Percentiles rank a stretch among this genome's conserved stretches.
These are phyloP conservation scores for Fusarium bactridioides DNA, from an alignment of 2,329 filamentous ascomycete genomes.

Conservation along the genomic window DNA sequence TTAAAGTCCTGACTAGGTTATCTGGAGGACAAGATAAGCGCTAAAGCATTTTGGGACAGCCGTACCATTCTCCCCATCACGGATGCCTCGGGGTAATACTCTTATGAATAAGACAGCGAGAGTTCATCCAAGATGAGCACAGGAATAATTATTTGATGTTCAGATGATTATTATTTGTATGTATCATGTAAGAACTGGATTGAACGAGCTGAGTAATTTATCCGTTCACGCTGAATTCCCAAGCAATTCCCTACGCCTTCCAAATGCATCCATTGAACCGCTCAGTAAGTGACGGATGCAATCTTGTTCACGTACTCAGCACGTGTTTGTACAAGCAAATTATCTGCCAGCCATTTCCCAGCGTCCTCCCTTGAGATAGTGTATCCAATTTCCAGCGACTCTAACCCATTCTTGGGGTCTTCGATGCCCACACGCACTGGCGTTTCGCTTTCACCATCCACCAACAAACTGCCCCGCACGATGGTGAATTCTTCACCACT, in stretches of 20 bases:
- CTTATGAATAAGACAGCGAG: too few species aligned
- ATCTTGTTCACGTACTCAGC: slow-evolving; percentile 47
- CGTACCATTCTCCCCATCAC: too few species aligned
- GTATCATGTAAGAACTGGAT: too few species aligned
- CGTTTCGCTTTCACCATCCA: slow-evolving; percentile 39
- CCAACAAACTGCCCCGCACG: slow-evolving; percentile 50
- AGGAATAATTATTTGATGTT: background rate
- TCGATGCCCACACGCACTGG: slow-evolving; percentile 51
- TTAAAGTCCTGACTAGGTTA: background rate
- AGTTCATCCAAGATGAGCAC: background rate
- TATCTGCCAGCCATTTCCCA: slow-evolving; percentile 56
- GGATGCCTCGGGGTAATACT: background rate
- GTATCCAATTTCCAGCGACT: slow-evolving; percentile 54
- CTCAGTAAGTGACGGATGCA: slow-evolving; percentile 48
- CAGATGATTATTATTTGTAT: too few species aligned
- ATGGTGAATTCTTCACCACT: slow-evolving; percentile 48
- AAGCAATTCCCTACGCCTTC: background rate
- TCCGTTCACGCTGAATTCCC: background rate
- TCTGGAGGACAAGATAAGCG: background rate
- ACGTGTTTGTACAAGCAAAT: slow-evolving; percentile 42
- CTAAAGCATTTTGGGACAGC: background rate
- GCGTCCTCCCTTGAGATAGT: slow-evolving; percentile 57
- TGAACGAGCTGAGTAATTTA: background rate
- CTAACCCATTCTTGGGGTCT: slow-evolving; percentile 44
- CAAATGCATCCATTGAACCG: too few species aligned